Percentiles rank a stretch among this genome's conserved stretches.
Conservation (phyloP, 352 stramenopile species). For the Pythium angustatum region DNA sequence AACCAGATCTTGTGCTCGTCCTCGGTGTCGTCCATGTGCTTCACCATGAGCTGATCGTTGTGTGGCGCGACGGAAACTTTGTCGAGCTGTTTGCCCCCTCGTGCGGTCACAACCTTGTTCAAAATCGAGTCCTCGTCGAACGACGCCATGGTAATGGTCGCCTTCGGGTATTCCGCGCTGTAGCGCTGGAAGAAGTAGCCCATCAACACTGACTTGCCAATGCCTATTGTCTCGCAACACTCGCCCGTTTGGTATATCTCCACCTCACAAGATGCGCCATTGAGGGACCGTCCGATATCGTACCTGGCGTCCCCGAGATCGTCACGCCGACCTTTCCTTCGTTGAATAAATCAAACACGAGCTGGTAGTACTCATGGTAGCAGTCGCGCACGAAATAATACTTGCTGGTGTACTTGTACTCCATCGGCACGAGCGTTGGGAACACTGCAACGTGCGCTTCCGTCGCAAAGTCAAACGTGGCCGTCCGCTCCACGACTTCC, state of each 20-base stretch:
- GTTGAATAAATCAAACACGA: background rate
- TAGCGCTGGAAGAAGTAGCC: constrained; percentile 14
- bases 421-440: background rate
- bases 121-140: background rate
- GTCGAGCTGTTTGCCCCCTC: background rate
- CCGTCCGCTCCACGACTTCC: no score
- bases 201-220: constrained; percentile 20
- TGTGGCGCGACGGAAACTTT: background rate
- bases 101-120: constrained; percentile 1
- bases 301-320: background rate
- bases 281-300: background rate
- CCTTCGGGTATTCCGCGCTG: background rate
- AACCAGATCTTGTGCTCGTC: background rate
- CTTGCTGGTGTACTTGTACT: background rate
- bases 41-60: background rate
- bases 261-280: background rate
- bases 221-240: background rate
- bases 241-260: background rate
- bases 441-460: no score
- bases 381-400: background rate
- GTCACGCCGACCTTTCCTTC: background rate
- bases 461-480: no score
- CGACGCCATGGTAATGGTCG: background rate
- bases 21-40: background rate
- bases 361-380: background rate